Base-by-base conservation (phyloP, 139 green algal species). In the Eudorina sp. region DNA sequence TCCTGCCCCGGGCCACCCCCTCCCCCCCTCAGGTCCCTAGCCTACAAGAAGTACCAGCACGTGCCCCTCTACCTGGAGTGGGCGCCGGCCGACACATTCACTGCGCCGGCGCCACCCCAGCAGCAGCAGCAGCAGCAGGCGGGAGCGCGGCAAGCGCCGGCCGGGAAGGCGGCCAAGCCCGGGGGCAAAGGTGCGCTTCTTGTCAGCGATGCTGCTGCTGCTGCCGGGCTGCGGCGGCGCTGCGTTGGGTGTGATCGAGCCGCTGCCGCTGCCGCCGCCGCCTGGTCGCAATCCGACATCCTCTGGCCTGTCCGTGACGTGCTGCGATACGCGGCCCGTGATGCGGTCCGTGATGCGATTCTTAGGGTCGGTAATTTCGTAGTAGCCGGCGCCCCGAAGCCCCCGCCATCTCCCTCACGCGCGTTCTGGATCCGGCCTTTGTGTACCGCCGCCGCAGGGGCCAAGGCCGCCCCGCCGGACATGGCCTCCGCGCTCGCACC, bases 31-130 rank as follows among this genome's bases (percentile, higher is more conserved):
- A 97, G 84, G 83, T 88, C 87, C 0, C 92, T 99, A 9, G 98
- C 98, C 0, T 99, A 98, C 95, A 99, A 98, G 92, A 96, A 97
- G 62, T 99, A 97, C 87, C 95, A 98, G 70, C 92, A 97, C 77
- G 97, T 99, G 43, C 98, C 98, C 4, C 91, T 99, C 25, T 99
- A 99, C 93, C 90, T 99, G 21, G 97, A 99, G 91, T 99, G 97
- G 97, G 98, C 98, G 2, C 98, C 98, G 23, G 90, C 91, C 19
- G 95, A 94, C 73, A 94, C 99, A 34, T 98, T 99, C 89, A 88
- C 41, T 9, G 73, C 48, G 7, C 68, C 90, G 1, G 69, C 94
- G 4, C 43, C 69, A 19, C 45, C 85, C 38, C 23, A 68, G 29
- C 64, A 82, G 38, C 84, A 16, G 48, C 79, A 41, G 45, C 75